Evolutionary conservation across 768 basidiomycete genomes (phyloP), one percentile per base, ranked within the genome.

Genomic region (Leccinum sublutescens): DNA sequence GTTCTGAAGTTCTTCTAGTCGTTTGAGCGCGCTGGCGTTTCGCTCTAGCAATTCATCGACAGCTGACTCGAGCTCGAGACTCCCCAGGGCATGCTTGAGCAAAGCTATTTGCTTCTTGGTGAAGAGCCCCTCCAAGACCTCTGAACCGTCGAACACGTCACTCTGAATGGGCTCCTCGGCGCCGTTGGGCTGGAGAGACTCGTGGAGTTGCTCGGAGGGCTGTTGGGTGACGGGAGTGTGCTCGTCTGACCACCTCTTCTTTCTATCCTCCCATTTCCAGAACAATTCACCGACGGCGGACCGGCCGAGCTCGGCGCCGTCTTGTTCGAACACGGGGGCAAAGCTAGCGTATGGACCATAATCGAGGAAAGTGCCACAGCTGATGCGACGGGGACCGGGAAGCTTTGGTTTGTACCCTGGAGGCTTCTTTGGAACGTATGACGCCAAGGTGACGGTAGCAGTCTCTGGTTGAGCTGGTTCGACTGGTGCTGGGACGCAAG

Each of bases 241-340:
- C 71, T 71, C 67, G 55, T 68, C 58, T 56, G 64, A 36, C 68
- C 71, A 63, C 74, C 55, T 53, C 62, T 65, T 70, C 62, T 67
- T 75, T 69, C 78, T 77, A 62, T 80, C 76, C 47, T 82, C 79
- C 62, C 79, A 79, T 60, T 76, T 76, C 70, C 78, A 85, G 27
- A 86, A 71, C 11, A 85, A 72, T 68, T 89, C 82, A 14, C 83
- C 85, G 57, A 93, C 77, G 53, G 81, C 77, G 2, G 76, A 71
- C 56, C 83, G 78, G 4, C 90, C 90, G 6, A 92, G 74, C 65
- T 89, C 83, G 52, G 83, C 80, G n/a, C 86, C 86, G 59, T 89
- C 86, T 62, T 90, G 87, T 59, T 91, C 88, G 69, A 89, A 93
- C 10, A 79, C 76, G 1, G 91, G 91, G 0, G 91, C 91, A 72